A percentile compares a stretch with the other conserved stretches of the same genome.
Evolutionary conservation across 371 early-diverging fungal genomes (phyloP).

Genomic region (Mortierella sp.): DNA sequence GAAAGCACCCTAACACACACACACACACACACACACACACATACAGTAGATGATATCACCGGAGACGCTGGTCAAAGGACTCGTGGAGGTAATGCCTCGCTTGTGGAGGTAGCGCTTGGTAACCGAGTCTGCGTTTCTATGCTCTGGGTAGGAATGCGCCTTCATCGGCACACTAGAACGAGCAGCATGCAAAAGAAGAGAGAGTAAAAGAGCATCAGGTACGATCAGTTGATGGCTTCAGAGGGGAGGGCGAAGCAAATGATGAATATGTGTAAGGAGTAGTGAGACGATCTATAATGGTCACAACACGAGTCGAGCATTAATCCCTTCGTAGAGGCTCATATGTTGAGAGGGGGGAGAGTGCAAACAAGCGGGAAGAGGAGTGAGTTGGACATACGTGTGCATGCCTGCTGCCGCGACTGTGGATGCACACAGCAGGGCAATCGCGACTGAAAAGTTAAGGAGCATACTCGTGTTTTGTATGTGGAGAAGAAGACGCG

Average conservation of each 20-base stretch:
- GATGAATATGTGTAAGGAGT: neutral
- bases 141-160: slow-evolving; percentile 6
- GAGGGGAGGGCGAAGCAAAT: neutral
- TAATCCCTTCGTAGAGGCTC: neutral
- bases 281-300: neutral
- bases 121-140: slow-evolving; percentile 14
- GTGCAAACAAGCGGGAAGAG: neutral
- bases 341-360: neutral
- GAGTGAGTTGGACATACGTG: slow-evolving; percentile 24
- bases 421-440: slow-evolving; percentile 8
- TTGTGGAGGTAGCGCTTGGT: slow-evolving; percentile 40
- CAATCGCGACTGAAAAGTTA: slow-evolving; percentile 1
- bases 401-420: slow-evolving; percentile 16
- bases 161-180: slow-evolving; percentile 26
- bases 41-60: slow-evolving; percentile 23
- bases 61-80: slow-evolving; percentile 2
- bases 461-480: slow-evolving; percentile 7
- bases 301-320: neutral
- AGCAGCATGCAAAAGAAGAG: too few species aligned
- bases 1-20: neutral
- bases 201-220: neutral
- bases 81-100: slow-evolving; percentile 18
- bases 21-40: neutral
- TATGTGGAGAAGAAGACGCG: neutral
- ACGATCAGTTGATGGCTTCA: neutral